A percentile compares a stretch with the other conserved stretches of the same genome.
Evolutionary conservation across 2,329 filamentous ascomycete species (phyloP).

Genomic region (Scytalidium sp.): DNA sequence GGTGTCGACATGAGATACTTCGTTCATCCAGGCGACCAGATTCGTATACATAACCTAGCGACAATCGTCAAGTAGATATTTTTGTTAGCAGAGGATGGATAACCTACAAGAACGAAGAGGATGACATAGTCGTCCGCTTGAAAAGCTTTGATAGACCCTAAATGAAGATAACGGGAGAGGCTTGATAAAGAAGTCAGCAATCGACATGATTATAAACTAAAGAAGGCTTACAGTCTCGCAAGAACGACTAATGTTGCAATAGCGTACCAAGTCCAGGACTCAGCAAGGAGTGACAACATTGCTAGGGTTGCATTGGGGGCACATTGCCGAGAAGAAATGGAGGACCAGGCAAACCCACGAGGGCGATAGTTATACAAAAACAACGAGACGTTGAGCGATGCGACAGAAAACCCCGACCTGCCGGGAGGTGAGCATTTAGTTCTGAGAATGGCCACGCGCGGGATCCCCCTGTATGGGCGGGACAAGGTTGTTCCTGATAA

Average conservation of each 20-base stretch:
- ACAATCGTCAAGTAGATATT: conserved; percentile 4
- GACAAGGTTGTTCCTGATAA: background rate
- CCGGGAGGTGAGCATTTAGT: background rate
- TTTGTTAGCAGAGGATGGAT: background rate
- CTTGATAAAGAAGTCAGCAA: conserved; percentile 15
- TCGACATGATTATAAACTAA: background rate
- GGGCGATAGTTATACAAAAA: background rate
- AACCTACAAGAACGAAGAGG: conserved; percentile 46
- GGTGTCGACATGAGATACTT: conserved; percentile 51
- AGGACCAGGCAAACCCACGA: background rate
- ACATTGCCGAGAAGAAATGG: background rate
- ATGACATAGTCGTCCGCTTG: conserved; percentile 56
- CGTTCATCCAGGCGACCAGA: conserved; percentile 52
- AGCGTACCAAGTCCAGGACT: conserved; percentile 45
- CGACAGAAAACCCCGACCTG: background rate
- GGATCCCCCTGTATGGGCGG: background rate
- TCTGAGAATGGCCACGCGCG: background rate
- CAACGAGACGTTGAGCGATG: background rate
- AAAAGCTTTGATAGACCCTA: conserved; percentile 45
- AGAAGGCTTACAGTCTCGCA: conserved; percentile 35
- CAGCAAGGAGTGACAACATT: conserved; percentile 19
- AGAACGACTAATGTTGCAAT: conserved; percentile 36
- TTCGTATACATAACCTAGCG: conserved; percentile 46
- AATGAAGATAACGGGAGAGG: conserved; percentile 35
- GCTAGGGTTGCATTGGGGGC: background rate